Evolutionary conservation across 2,329 filamentous ascomycete genomes (phyloP), one percentile per base, ranked within the genome.

Genomic region (Pyricularia grisea): DNA sequence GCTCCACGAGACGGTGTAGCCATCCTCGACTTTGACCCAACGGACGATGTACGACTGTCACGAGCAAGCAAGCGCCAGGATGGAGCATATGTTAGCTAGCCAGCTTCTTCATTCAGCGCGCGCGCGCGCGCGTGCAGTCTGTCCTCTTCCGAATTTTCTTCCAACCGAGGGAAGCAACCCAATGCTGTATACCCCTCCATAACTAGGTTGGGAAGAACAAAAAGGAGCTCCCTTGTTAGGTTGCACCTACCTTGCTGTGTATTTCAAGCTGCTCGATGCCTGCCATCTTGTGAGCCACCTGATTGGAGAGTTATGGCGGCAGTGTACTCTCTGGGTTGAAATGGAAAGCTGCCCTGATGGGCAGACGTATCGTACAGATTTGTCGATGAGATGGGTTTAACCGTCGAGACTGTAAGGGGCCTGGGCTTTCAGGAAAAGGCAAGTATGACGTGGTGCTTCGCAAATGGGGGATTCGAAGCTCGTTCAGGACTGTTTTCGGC

Each of bases 221-320:
- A 36, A 36, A 12, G 14, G 1, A n/a, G 10, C 66, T 60, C 14
- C 20, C 7, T 67, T 68, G 69, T 70, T n/a, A 71, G 67, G 69
- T 67, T 68, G 65, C 69, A 76, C 83, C 74, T 86, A 95, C 94
- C 89, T 96, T 97, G 88, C 93, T 97, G 81, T 97, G 94, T 74
- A 99, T 92, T 80, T 98, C 93, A 74, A 99, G 86, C 82, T 96
- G 92, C 83, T 99, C 95, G 84, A 98, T 96, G 77, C 92, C 93
- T 70, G 92, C 93, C 94, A 97, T 97, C 25, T 68, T 30, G 67
- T 36, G 36, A 25, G 17, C n/a, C n/a, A 25, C 28, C 25, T 28
- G 14, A 63, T 28, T 20, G 23, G 60, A 63, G 27, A 63, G 27
- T 17, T 63, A 63, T 63, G 27, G 60, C 25, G 14, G 60, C 60